Conservation (phyloP, 129 eudicot species). For the Deinandra increscens region DNA sequence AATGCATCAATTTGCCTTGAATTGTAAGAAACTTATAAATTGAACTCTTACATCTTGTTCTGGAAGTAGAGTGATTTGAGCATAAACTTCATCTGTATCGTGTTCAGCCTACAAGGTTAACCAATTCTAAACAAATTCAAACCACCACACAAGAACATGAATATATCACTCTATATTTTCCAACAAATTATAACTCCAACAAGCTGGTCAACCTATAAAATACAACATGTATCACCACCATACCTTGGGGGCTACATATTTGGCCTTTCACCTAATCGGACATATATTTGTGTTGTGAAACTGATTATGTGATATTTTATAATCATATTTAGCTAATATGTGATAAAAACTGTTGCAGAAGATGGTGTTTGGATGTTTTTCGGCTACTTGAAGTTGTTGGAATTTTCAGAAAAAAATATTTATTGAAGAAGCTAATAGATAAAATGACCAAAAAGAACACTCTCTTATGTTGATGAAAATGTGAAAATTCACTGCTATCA, state of each 20-base stretch:
- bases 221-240: background rate
- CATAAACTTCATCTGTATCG: conserved; percentile 93
- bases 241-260: background rate
- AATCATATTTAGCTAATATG: background rate
- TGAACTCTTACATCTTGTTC: conserved; percentile 64
- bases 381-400: background rate
- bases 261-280: background rate
- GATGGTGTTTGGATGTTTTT: background rate
- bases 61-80: conserved; percentile 80
- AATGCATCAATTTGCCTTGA: background rate
- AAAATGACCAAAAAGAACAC: background rate
- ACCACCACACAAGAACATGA: background rate
- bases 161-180: background rate
- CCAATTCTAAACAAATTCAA: conserved; percentile 17
- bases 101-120: conserved; percentile 74
- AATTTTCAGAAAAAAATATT: background rate
- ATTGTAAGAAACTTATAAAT: background rate
- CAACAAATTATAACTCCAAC: background rate
- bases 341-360: background rate
- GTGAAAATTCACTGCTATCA: background rate
- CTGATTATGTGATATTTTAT: background rate
- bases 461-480: background rate
- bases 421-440: background rate
- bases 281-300: background rate
- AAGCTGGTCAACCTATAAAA: conserved; percentile 2